Conservation (phyloP, 768 basidiomycete genomes). For the Rhizopogon salebrosus region DNA sequence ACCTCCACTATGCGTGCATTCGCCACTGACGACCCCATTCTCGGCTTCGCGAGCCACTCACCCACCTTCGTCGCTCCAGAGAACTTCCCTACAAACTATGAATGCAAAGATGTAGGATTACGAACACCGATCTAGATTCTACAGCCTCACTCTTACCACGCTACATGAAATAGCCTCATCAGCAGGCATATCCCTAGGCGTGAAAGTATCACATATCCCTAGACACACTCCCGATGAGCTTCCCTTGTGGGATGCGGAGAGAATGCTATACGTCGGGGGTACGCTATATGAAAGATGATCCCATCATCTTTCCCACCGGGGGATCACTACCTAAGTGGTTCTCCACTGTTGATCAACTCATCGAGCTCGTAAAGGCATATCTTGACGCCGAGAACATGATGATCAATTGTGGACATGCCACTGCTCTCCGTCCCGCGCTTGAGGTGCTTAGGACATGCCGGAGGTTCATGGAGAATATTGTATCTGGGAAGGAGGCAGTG, state of each 20-base stretch:
- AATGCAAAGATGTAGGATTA: slow-evolving; percentile 38
- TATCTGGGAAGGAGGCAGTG: slow-evolving; percentile 35
- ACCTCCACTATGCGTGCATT: no score
- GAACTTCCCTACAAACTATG: slow-evolving; percentile 40
- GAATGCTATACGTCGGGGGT: slow-evolving; percentile 55
- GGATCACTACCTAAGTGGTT: slow-evolving; percentile 52
- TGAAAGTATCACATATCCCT: slow-evolving; percentile 48
- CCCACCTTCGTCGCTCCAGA: slow-evolving; percentile 38
- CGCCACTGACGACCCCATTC: slow-evolving; percentile 39
- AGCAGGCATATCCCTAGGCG: slow-evolving; percentile 22
- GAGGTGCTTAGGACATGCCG: slow-evolving; percentile 39
- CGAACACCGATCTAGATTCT: no score
- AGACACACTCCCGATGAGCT: slow-evolving; percentile 57
- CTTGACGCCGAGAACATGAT: slow-evolving; percentile 23
- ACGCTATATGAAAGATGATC: slow-evolving; percentile 50
- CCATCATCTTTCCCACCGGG: slow-evolving; percentile 50
- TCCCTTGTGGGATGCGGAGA: slow-evolving; percentile 44
- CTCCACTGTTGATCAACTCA: slow-evolving; percentile 35
- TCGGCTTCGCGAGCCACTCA: slow-evolving; percentile 44
- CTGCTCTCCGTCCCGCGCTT: slow-evolving; percentile 38
- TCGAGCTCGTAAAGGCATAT: slow-evolving; percentile 33
- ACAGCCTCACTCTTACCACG: slow-evolving; percentile 42
- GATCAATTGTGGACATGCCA: slow-evolving; percentile 49
- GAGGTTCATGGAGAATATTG: slow-evolving; percentile 43
- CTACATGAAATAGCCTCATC: slow-evolving; percentile 25